Evolutionary conservation across 2,329 filamentous ascomycete genomes (phyloP).

Genomic region (Dactylellina parvicollis): DNA sequence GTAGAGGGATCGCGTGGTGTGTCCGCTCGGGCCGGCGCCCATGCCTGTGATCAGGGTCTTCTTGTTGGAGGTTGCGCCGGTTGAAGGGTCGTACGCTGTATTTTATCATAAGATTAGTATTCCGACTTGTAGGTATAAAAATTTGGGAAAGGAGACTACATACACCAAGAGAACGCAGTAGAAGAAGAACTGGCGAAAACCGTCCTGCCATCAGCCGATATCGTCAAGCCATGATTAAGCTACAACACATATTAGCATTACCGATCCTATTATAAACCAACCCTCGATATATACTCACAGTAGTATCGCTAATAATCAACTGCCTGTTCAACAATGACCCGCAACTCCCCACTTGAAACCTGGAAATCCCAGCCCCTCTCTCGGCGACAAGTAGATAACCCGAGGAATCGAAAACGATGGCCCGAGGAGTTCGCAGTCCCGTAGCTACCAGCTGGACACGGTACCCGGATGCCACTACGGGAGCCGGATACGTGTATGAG

Average conservation of each 20-base stretch:
- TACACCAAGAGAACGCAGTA: constrained; percentile 22
- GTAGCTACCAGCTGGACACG: constrained; percentile 63
- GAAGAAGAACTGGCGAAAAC: constrained; percentile 61
- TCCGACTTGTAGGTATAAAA: not conserved
- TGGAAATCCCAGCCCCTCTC: constrained; percentile 62
- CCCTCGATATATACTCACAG: constrained; percentile 5
- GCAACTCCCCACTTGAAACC: constrained; percentile 63
- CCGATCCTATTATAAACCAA: not conserved
- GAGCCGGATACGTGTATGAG: constrained; percentile 31
- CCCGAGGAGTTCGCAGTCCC: constrained; percentile 63
- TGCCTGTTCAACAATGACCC: constrained; percentile 56
- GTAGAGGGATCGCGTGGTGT: constrained; percentile 74
- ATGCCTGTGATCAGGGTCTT: constrained; percentile 71
- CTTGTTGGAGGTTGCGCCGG: constrained; percentile 65
- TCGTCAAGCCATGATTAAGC: constrained; percentile 69
- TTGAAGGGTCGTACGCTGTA: constrained; percentile 73
- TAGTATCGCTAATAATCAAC: constrained; percentile 46
- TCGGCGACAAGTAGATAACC: constrained; percentile 66
- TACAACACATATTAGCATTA: constrained; percentile 56
- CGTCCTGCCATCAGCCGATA: constrained; percentile 67
- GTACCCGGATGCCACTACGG: constrained; percentile 61
- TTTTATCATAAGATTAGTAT: constrained; percentile 60
- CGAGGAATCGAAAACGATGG: constrained; percentile 64
- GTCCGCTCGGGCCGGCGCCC: constrained; percentile 66
- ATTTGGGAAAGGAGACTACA: not conserved